Evolutionary conservation across 345 rosid genomes (phyloP).

Genomic region (Lepidium africanum): DNA sequence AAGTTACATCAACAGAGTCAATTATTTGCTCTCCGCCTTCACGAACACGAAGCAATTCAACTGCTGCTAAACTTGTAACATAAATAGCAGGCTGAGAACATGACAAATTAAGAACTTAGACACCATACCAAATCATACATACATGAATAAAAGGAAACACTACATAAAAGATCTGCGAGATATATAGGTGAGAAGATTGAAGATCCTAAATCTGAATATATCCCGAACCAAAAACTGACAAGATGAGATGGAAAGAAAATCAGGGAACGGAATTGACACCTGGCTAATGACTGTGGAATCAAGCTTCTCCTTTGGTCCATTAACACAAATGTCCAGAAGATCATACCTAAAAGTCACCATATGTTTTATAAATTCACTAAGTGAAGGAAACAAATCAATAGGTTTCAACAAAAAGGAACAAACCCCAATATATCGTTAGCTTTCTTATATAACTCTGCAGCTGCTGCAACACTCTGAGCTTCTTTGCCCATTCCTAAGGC

Average conservation of each 20-base stretch:
- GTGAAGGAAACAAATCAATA: background rate
- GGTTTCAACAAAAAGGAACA: background rate
- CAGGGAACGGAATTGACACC: constrained; percentile 35
- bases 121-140: background rate
- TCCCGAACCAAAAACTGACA: background rate
- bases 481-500: constrained; percentile 97
- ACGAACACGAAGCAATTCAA: constrained; percentile 75
- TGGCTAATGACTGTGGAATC: constrained; percentile 95
- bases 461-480: constrained; percentile 66
- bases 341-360: constrained; percentile 55
- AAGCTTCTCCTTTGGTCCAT: constrained; percentile 93
- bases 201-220: background rate
- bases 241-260: background rate
- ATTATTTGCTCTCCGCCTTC: constrained; percentile 86
- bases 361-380: background rate
- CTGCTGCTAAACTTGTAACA: constrained; percentile 97
- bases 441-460: constrained; percentile 65
- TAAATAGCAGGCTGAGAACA: constrained; percentile 89
- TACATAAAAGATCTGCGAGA: background rate
- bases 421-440: constrained; percentile 83
- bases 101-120: background rate
- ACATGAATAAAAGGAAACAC: background rate
- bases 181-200: background rate
- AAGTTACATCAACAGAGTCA: constrained; percentile 86
- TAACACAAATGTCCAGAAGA: constrained; percentile 81